Evolutionary conservation across 2,329 filamentous ascomycete genomes (phyloP), one percentile per base, ranked within the genome.

Genomic region (Alternaria longipes): DNA sequence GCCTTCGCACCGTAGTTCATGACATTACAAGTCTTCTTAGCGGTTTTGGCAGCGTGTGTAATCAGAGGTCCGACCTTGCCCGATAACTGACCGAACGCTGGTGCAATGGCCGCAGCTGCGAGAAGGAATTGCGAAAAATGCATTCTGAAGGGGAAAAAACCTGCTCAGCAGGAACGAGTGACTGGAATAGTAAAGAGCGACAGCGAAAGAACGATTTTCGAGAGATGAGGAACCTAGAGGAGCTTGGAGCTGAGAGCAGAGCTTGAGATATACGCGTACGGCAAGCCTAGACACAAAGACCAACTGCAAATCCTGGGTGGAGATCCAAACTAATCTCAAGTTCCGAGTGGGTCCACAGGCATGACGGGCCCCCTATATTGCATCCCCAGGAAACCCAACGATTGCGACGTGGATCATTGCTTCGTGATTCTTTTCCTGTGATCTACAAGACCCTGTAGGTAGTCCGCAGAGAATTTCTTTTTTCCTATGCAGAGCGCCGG

Each of bases 21-120:
- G 36, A 87, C 83, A 66, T 83, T 84, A 74, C 85, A 87, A 11
- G 81, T 81, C 66, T 84, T 84, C 47, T 75, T 79, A n/a, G 78
- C 78, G 42, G 74, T 77, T 69, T 87, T 87, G 18, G 64, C 64
- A 16, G 74, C 68, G 38, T 71, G 63, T 8, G 66, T 66, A 16
- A 77, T 78, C 42, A 70, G 60, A 28, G 73, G 76, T 5, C 76
- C 77, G 45, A 78, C 75, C 42, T 61, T 65, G 53, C 76, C 76
- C 5, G 76, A 78, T 22, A 79, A 71, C 55, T 78, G 76, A 6
- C 59, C 73, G n/a, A 71, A 52, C 14, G 65, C 61, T 36, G 66
- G 50, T 7, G 68, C 46, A 9, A 73, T 55, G n/a, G 72, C 49
- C 12, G 68, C 64, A 12, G 68, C 57, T 12, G 67, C 67, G 42